Evolutionary conservation across 257 asterid species (phyloP).

Genomic region (Datura wrightii): DNA sequence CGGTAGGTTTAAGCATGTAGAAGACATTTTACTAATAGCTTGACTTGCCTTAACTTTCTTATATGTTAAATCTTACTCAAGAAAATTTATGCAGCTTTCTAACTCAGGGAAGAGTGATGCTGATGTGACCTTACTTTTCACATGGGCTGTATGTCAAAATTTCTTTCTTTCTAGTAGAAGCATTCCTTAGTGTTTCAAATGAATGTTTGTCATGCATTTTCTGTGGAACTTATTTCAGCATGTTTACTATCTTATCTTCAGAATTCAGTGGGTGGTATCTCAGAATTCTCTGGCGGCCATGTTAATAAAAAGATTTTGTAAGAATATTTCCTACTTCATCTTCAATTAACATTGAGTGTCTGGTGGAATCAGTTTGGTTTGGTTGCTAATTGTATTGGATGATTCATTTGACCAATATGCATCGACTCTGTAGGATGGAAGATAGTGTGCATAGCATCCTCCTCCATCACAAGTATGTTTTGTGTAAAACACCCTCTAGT

Average conservation of each 20-base stretch:
- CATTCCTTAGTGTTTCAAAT: slow-evolving; percentile 24
- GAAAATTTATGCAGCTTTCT: slow-evolving; percentile 56
- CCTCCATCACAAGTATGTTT: slow-evolving; percentile 85
- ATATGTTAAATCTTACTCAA: slow-evolving; percentile 15
- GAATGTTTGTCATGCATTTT: not conserved
- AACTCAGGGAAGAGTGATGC: slow-evolving; percentile 74
- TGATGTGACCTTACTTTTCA: slow-evolving; percentile 81
- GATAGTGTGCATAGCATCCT: slow-evolving; percentile 71
- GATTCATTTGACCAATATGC: not conserved
- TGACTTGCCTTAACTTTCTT: slow-evolving; percentile 32
- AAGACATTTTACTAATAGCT: slow-evolving; percentile 33
- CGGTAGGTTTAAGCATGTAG: slow-evolving; percentile 51
- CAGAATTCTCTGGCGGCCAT: slow-evolving; percentile 89
- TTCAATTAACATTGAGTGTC: slow-evolving; percentile 5
- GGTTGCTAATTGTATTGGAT: not conserved
- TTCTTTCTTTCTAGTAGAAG: slow-evolving; percentile 29
- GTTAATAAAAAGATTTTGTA: slow-evolving; percentile 44
- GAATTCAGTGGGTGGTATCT: slow-evolving; percentile 95
- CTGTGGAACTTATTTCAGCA: slow-evolving; percentile 12
- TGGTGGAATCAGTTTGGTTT: not conserved
- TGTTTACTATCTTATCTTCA: slow-evolving; percentile 41
- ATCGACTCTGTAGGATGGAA: slow-evolving; percentile 50
- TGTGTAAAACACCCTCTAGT: not conserved
- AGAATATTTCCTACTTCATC: slow-evolving; percentile 20
- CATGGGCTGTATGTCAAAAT: slow-evolving; percentile 81